Evolutionary conservation across 1,139 yeast species (phyloP).

Genomic region (Eremothecium cymbalariae): DNA sequence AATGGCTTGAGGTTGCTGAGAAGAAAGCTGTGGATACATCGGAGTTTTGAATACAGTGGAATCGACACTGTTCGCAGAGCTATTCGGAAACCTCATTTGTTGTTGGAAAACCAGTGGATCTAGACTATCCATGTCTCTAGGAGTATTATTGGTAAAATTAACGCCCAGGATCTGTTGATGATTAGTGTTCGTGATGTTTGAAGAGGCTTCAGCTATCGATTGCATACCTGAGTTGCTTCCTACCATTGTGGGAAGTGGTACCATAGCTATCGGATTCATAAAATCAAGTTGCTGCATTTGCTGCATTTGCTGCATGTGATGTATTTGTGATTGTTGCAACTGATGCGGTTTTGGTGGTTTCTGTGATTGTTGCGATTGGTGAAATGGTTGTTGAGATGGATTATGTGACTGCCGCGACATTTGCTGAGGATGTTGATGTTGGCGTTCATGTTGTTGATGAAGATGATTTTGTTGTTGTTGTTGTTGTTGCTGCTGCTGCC

Average conservation of each 20-base stretch:
- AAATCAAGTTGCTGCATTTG: slow-evolving; percentile 11
- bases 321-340: slow-evolving; percentile 14
- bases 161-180: background rate
- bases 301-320: slow-evolving; percentile 14
- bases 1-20: slow-evolving; percentile 1
- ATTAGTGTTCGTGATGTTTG: background rate
- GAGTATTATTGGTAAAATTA: background rate
- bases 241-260: background rate
- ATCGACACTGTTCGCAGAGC: background rate
- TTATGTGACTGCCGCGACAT: background rate
- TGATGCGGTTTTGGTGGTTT: slow-evolving; percentile 16
- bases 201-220: background rate
- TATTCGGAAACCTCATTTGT: background rate
- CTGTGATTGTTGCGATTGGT: slow-evolving; percentile 9
- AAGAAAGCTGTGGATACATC: background rate
- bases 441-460: background rate
- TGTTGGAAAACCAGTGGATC: background rate
- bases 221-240: background rate
- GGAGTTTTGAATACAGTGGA: background rate
- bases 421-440: background rate
- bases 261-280: background rate
- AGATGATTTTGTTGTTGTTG: background rate
- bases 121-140: background rate
- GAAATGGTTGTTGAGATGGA: slow-evolving; percentile 6
- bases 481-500: background rate